A percentile compares a stretch with the other conserved stretches of the same genome.
phyloP scores from a whole-genome alignment of 2,329 filamentous ascomycete species.

The Talaromyces sp. region DNA sequence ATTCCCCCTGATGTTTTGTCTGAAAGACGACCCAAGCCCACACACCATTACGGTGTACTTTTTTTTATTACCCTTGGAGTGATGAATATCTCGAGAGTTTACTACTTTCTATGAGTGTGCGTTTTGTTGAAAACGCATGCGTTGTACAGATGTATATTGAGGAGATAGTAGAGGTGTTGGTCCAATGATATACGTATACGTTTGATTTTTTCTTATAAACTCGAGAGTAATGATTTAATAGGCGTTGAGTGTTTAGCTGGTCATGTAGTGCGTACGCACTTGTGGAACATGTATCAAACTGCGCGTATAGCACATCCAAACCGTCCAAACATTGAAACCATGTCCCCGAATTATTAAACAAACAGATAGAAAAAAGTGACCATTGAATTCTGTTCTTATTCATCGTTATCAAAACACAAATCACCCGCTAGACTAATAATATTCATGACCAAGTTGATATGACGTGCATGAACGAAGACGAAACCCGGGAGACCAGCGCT shows the following conservation, averaged over 20 bases:
- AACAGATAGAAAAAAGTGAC: too few relatives aligned
- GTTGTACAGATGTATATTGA: conserved; percentile 10
- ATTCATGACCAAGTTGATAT: not conserved
- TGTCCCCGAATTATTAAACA: too few relatives aligned
- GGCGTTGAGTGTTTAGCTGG: too few relatives aligned
- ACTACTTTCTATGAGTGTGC: conserved; percentile 1
- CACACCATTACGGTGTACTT: not conserved
- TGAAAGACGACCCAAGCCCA: not conserved
- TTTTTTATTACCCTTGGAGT: not conserved
- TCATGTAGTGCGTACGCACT: too few relatives aligned
- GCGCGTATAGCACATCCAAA: too few relatives aligned
- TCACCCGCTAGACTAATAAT: not conserved
- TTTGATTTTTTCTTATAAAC: not conserved
- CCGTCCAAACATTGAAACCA: too few relatives aligned
- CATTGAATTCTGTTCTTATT: not conserved
- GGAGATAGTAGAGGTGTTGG: not conserved
- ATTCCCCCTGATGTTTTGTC: conserved; percentile 13
- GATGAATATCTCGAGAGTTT: conserved; percentile 4
- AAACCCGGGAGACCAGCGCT: too few relatives aligned
- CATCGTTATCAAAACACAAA: not conserved
- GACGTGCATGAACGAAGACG: too few relatives aligned
- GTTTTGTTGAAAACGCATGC: not conserved
- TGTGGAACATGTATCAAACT: too few relatives aligned
- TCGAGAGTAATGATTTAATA: not conserved
- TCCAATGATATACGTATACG: conserved; percentile 16